Percentiles rank a stretch among this genome's conserved stretches.
phyloP scores from a whole-genome alignment of 2,329 filamentous ascomycete genomes.

The Penicillium sp. region DNA sequence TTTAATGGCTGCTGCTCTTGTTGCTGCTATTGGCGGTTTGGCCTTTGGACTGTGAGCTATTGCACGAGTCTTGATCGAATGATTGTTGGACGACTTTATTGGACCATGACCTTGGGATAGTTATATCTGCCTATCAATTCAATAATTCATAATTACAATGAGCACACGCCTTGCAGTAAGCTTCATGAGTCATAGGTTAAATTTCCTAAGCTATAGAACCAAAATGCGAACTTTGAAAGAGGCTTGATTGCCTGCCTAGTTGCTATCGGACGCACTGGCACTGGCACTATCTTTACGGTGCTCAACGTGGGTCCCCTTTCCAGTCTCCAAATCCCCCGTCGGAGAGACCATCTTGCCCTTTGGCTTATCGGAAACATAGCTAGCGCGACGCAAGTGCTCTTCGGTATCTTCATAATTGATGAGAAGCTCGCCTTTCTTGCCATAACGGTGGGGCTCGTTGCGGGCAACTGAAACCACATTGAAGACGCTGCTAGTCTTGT shows the following conservation, averaged over 20 bases:
- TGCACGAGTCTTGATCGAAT: not conserved
- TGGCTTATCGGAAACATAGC: constrained; percentile 22
- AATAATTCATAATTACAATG: not conserved
- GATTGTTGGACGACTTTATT: not conserved
- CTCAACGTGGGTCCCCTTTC: constrained; percentile 23
- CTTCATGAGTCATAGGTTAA: not conserved
- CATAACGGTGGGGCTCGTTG: constrained; percentile 56
- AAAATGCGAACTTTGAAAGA: not conserved
- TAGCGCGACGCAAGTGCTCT: constrained; percentile 35
- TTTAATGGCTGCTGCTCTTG: constrained; percentile 1
- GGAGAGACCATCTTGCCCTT: constrained; percentile 4
- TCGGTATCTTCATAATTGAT: constrained; percentile 52
- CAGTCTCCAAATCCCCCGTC: constrained; percentile 19
- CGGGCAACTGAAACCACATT: constrained; percentile 53
- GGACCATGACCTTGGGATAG: not conserved
- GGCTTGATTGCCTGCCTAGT: constrained; percentile 20
- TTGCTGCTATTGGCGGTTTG: constrained; percentile 12
- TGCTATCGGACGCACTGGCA: constrained; percentile 16
- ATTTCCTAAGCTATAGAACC: not conserved
- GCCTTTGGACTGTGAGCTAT: constrained; percentile 18
- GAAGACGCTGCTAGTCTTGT: constrained; percentile 52
- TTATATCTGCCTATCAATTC: not conserved
- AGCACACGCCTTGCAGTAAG: not conserved
- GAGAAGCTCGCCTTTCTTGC: constrained; percentile 58
- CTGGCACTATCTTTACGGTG: constrained; percentile 16